A percentile compares a stretch with the other conserved stretches of the same genome.
These are phyloP conservation scores for Pythium phragmiticola DNA, from an alignment of 352 stramenopile genomes.

Conservation along the genomic window DNA sequence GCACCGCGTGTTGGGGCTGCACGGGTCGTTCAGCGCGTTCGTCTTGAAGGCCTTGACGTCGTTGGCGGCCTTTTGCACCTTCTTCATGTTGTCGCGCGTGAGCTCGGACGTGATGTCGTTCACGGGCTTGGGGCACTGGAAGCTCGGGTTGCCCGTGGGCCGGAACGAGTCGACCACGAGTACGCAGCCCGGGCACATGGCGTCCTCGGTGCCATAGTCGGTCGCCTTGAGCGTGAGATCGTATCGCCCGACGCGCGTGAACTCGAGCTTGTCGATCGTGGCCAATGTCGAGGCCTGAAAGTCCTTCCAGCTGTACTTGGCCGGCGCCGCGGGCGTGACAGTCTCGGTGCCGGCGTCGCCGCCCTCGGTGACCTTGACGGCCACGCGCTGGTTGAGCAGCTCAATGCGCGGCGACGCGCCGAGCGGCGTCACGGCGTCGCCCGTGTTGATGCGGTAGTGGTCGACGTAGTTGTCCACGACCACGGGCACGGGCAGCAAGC, in stretches of 20 bases:
- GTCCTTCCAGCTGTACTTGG: slow-evolving; percentile 38
- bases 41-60: slow-evolving; percentile 40
- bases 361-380: neutral
- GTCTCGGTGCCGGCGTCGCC: neutral
- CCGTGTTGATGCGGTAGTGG: slow-evolving; percentile 36
- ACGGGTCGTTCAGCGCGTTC: slow-evolving; percentile 56
- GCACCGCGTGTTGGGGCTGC: slow-evolving; percentile 39
- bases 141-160: slow-evolving; percentile 29
- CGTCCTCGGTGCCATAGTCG: slow-evolving; percentile 41
- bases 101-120: slow-evolving; percentile 25
- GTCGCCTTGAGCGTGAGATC: slow-evolving; percentile 41
- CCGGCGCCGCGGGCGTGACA: neutral
- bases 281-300: slow-evolving; percentile 38
- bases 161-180: slow-evolving; percentile 51
- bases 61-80: slow-evolving; percentile 25
- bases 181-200: slow-evolving; percentile 49
- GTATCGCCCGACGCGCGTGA: slow-evolving; percentile 50
- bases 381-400: slow-evolving; percentile 7
- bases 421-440: slow-evolving; percentile 6
- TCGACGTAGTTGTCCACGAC: slow-evolving; percentile 55
- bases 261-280: slow-evolving; percentile 41
- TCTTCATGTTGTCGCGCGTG: slow-evolving; percentile 31
- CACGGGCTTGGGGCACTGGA: slow-evolving; percentile 37
- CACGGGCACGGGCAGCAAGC: slow-evolving; percentile 42
- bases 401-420: slow-evolving; percentile 23